Evolutionary conservation across 768 basidiomycete genomes (phyloP).

Genomic region (Lactifluus subvellereus): DNA sequence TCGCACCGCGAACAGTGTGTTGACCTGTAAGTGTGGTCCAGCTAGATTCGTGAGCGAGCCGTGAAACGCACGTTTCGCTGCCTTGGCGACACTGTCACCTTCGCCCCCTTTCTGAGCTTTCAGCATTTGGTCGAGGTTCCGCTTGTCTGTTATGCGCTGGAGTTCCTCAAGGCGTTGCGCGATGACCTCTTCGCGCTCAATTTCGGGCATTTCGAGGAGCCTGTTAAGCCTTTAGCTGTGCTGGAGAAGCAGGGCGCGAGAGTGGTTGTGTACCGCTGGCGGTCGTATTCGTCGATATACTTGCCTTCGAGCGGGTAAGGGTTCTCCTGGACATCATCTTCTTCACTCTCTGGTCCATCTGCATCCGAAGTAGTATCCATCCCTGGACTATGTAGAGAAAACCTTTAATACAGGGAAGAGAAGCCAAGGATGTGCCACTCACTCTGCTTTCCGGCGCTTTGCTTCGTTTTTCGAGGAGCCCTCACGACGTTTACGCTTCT

Average conservation of each 20-base stretch:
- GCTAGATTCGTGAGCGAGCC: not conserved
- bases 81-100: constrained; percentile 60
- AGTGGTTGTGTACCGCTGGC: constrained; percentile 51
- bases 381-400: not conserved
- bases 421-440: constrained; percentile 30
- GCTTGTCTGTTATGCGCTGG: constrained; percentile 66
- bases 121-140: constrained; percentile 68
- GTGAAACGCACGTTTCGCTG: constrained; percentile 63
- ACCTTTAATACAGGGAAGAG: not conserved
- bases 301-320: constrained; percentile 90
- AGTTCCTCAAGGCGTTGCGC: constrained; percentile 75
- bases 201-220: constrained; percentile 72
- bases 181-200: constrained; percentile 84
- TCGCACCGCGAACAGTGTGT: constrained; percentile 64
- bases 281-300: constrained; percentile 80
- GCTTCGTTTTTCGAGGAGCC: constrained; percentile 38
- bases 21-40: constrained; percentile 44
- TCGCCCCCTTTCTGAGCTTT: constrained; percentile 51
- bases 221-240: constrained; percentile 36
- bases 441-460: constrained; percentile 74
- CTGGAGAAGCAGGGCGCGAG: constrained; percentile 25
- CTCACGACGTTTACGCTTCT: constrained; percentile 60
- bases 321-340: constrained; percentile 47
- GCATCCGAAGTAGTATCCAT: constrained; percentile 42
- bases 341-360: constrained; percentile 57